phyloP scores from a whole-genome alignment of 805 yeast species.

The Blastobotrys peoriensis region DNA sequence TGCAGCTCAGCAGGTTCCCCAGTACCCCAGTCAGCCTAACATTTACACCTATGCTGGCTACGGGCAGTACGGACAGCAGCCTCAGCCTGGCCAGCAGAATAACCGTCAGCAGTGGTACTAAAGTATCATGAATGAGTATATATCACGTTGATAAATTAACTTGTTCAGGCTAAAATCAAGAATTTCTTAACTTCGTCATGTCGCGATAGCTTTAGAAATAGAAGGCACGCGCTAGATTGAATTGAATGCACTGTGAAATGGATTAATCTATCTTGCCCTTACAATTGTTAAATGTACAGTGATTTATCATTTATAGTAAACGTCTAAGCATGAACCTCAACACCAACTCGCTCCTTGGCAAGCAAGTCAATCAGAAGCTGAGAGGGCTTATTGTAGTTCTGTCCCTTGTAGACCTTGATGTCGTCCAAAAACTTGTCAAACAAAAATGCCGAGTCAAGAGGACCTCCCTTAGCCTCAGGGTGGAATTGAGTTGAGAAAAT shows the following conservation, averaged over 20 bases:
- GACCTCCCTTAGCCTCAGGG: slow-evolving; percentile 99
- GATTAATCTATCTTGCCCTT: not conserved
- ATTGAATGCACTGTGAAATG: too few species aligned
- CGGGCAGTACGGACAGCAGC: slow-evolving; percentile 27
- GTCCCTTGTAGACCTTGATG: slow-evolving; percentile 49
- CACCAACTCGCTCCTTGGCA: slow-evolving; percentile 38
- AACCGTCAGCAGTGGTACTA: slow-evolving; percentile 23
- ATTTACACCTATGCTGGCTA: slow-evolving; percentile 24
- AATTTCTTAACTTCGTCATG: not conserved
- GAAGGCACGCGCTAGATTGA: too few species aligned
- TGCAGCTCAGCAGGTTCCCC: slow-evolving; percentile 19
- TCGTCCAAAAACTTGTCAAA: slow-evolving; percentile 83
- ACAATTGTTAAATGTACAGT: not conserved
- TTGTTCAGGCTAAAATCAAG: not conserved
- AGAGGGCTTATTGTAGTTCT: slow-evolving; percentile 39
- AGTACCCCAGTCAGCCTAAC: slow-evolving; percentile 23
- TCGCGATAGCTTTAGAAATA: too few species aligned
- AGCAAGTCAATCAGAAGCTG: slow-evolving; percentile 33
- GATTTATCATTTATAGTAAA: not conserved
- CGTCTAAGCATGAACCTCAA: slow-evolving; percentile 31
- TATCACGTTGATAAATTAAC: not conserved
- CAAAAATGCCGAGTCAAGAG: slow-evolving; percentile 83
- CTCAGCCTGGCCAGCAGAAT: slow-evolving; percentile 8
- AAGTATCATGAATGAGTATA: not conserved
- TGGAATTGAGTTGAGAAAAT: slow-evolving; percentile 97